Evolutionary conservation across 768 basidiomycete genomes (phyloP), one percentile per base, ranked within the genome.

Genomic region (button mushroom (Agaricus bisporus)): DNA sequence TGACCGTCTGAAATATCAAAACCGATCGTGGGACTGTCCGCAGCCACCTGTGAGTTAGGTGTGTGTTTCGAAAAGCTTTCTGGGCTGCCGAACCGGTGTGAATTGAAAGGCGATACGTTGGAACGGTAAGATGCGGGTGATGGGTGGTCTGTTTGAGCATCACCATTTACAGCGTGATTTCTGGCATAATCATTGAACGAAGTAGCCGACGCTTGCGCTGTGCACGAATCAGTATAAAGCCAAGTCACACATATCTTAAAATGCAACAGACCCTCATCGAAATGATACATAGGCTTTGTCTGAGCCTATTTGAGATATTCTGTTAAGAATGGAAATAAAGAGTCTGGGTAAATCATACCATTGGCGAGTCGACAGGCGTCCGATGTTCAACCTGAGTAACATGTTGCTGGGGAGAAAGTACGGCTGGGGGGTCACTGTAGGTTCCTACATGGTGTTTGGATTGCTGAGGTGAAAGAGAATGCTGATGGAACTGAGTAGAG

Each of bases 81-180:
- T 2, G 52, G 45, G 17, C 45, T 52, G n/a, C 43, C 42, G 22
- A 38, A 52, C 32, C 44, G 50, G 6, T 41, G 51, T 12, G 51
- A 22, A 26, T 45, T 39, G 36, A 45, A 45, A 12, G 51, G 28
- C 1, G 51, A 17, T 9, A 45, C 28, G 1, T 35, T 54, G 10
- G 44, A 29, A 4, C 46, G 44, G 28, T 54, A 54, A 18, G 52
- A 45, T 7, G 52, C 46, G 28, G 52, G 47, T 7, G 52, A 54
- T 17, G 45, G 28, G 29, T 45, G 46, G 25, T 29, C 38, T 20
- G 45, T n/a, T 26, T 48, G 35, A 14, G 35, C 36, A 7, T 6
- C 38, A 32, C 38, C 28, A 20, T 46, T 54, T 20, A 29, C 43
- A 22, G 38, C 10, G 38, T 17, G 1, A 15, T 39, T 39, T 7